Evolutionary conservation across 164 flowering plant genomes (phyloP), one percentile per base, ranked within the genome.

Genomic region (Annona squamosa): DNA sequence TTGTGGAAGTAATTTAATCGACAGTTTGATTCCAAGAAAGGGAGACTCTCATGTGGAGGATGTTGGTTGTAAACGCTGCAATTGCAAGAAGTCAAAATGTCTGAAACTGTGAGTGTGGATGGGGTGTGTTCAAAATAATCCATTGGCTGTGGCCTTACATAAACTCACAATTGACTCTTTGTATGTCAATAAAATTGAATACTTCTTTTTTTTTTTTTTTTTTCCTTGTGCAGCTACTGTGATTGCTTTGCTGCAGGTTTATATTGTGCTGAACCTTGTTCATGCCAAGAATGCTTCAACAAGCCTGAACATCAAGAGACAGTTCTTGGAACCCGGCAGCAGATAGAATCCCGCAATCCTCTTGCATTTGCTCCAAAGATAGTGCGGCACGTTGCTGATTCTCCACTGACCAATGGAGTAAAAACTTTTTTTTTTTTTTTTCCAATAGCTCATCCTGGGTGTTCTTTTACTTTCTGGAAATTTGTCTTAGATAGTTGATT

Each of bases 231-330:
- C 84, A 93, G 98, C 69, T 94, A 89, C 57, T 94, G 97, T 79
- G 97, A 91, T 52, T 94, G 97, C 76, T 94, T 92, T 88, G 91
- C 91, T 71, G 91, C 90, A 42, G 98, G 97, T 56, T 57, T 81
- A 52, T 91, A 87, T 74, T 94, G 97, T 82, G 80, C 78, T 4
- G 97, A 82, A 26, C 68, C 87, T 64, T 92, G 97, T 87, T 70
- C 97, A 73, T 94, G 97, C 81, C 84, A 77, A 80, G 92, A 79
- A 17, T 92, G 97, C 85, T 85, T 79, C 46, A 94, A 94, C 80
- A 86, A 74, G 74, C 90, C 88, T 67, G 87, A 87, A 71, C 82
- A 84, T 74, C 84, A 89, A 80, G 94, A 88, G 67, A 89, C 74
- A 18, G 92, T 91, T 84, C 75, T 81, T 75, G 86, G 76, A 62